Evolutionary conservation across 129 eudicot genomes (phyloP).

Genomic region (Flaveria linearis): DNA sequence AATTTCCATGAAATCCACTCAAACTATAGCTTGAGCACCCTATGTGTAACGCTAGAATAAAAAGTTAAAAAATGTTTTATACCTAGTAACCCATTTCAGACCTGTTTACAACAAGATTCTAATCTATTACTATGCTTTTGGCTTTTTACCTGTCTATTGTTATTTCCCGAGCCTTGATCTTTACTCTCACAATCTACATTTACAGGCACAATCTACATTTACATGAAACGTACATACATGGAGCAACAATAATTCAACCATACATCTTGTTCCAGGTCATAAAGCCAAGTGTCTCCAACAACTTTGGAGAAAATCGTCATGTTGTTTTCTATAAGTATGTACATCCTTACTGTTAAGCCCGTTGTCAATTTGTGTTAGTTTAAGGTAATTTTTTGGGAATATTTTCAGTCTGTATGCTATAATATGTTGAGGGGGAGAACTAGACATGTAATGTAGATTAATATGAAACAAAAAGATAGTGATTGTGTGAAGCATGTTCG

Average conservation of each 20-base stretch:
- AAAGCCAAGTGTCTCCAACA: constrained; percentile 37
- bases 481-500: constrained; percentile 11
- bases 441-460: constrained; percentile 32
- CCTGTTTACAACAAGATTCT: neutral
- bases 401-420: constrained; percentile 1
- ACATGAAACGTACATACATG: constrained; percentile 30
- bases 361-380: constrained; percentile 12
- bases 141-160: neutral
- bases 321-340: constrained; percentile 15
- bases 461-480: constrained; percentile 14
- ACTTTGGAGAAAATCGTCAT: constrained; percentile 28
- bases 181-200: constrained; percentile 7
- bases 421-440: constrained; percentile 15
- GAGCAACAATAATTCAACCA: constrained; percentile 34
- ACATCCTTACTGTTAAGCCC: constrained; percentile 2
- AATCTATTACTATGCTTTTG: neutral
- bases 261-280: constrained; percentile 12
- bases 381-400: constrained; percentile 33
- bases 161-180: neutral
- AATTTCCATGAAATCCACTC: neutral
- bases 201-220: constrained; percentile 22
- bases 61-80: neutral
- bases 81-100: neutral
- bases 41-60: neutral
- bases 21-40: neutral